phyloP scores from a whole-genome alignment of 805 yeast species.

The Candida pseudoglaebosa region DNA sequence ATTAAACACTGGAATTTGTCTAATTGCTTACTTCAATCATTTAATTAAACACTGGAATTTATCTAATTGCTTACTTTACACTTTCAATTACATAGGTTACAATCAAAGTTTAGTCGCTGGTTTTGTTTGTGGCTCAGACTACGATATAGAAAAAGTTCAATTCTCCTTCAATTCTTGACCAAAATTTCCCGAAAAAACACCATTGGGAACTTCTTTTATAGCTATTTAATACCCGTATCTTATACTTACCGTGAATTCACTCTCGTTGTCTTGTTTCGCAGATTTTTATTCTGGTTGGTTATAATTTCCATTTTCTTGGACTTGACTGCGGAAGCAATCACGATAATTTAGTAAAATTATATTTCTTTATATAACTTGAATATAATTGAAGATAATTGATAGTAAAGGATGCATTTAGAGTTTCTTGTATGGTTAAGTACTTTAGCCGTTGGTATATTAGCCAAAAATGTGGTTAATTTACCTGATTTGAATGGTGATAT shows the following conservation, averaged over 20 bases:
- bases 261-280: too few species aligned
- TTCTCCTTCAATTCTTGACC: neutral
- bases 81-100: too few species aligned
- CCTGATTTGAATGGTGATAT: conserved; percentile 9
- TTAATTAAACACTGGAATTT: too few species aligned
- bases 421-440: conserved; percentile 4
- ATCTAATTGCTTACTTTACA: too few species aligned
- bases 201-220: neutral
- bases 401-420: conserved; percentile 7
- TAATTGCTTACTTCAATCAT: too few species aligned
- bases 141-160: too few species aligned
- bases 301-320: neutral
- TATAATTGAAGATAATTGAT: neutral
- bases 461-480: conserved; percentile 14
- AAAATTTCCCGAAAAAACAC: neutral
- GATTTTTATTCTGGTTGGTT: too few species aligned
- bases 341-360: neutral
- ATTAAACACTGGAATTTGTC: too few species aligned
- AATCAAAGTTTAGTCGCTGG: too few species aligned
- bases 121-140: too few species aligned
- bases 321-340: neutral
- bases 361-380: too few species aligned
- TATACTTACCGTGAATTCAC: too few species aligned
- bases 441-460: conserved; percentile 5
- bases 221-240: neutral